These are phyloP conservation scores for Calycina herbarum DNA, from an alignment of 2,329 filamentous ascomycete genomes.

Conservation along the genomic window DNA sequence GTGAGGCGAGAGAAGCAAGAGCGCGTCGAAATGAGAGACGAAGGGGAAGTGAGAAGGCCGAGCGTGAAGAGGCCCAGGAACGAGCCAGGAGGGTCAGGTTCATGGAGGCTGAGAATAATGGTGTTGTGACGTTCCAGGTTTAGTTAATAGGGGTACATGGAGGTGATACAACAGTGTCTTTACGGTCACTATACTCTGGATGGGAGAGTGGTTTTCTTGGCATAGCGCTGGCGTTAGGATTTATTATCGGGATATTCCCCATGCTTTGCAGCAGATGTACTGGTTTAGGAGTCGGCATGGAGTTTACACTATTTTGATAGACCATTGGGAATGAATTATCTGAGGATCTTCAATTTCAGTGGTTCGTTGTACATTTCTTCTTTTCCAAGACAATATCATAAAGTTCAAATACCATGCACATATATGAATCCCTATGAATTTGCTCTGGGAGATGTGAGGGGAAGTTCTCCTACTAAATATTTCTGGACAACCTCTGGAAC, in stretches of 20 bases:
- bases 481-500: too few species aligned
- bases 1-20: slow-evolving; percentile 62
- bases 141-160: neutral
- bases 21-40: slow-evolving; percentile 55
- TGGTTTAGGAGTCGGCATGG: neutral
- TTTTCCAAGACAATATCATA: neutral
- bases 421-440: too few species aligned
- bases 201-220: neutral
- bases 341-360: neutral
- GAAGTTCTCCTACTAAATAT: too few species aligned
- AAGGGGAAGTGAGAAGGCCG: slow-evolving; percentile 32
- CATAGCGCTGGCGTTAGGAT: neutral
- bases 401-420: neutral
- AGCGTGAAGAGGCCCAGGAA: slow-evolving; percentile 25
- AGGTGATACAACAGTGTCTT: neutral
- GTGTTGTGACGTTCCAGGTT: slow-evolving; percentile 8
- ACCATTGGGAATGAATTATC: neutral
- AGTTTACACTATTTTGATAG: neutral
- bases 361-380: neutral
- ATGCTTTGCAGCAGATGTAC: neutral
- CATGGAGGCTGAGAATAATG: slow-evolving; percentile 12
- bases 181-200: neutral
- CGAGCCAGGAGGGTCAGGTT: slow-evolving; percentile 34
- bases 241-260: slow-evolving; percentile 3
- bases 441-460: too few species aligned